Evolutionary conservation across 176 grass and related monocot genomes (phyloP), one percentile per base, ranked within the genome.

Genomic region (Panicum miliaceum): DNA sequence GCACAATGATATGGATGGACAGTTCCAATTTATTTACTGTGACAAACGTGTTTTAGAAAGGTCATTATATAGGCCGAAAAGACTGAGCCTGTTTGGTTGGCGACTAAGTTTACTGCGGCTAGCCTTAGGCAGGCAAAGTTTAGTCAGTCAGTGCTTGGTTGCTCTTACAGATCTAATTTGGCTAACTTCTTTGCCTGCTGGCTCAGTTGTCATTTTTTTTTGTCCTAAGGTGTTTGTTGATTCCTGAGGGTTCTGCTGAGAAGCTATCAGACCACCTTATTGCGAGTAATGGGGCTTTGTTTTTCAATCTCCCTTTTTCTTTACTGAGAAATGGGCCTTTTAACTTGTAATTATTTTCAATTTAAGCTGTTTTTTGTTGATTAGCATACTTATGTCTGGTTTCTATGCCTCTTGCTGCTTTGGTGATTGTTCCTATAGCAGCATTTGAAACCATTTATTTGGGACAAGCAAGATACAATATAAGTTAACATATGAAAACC

Each of bases 361-460:
- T 60, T 18, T 40, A 18, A 18, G 1, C 2, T 75, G 0, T 11
- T 9, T 41, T 25, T 56, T 60, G 4, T 41, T 6, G 20, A 13
- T 26, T 77, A 23, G 36, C 35, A 42, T n/a, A 41, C 6, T 41
- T 23, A 12, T 42, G 29, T 32, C 43, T 67, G 38, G 19, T 42
- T 62, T 27, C 29, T 69, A 69, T 3, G 38, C 22, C 66, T 13
- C 38, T 69, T 69, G 22, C 4, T 71, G 5, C n/a, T 41, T 41
- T 42, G 65, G 37, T 68, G 65, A 42, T 68, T n/a, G 20, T 76
- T 75, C 23, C 52, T 68, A 23, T 23, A 40, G 12, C 52, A 76
- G 11, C 29, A 15, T 37, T 38, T 76, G 52, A 7, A 54, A 76
- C 40, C 51, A 56, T n/a, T 12, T 26, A 7, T 76, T 76, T 19